Conservation (phyloP, 176 grass and related monocot genomes). For the Musa schizocarpa region DNA sequence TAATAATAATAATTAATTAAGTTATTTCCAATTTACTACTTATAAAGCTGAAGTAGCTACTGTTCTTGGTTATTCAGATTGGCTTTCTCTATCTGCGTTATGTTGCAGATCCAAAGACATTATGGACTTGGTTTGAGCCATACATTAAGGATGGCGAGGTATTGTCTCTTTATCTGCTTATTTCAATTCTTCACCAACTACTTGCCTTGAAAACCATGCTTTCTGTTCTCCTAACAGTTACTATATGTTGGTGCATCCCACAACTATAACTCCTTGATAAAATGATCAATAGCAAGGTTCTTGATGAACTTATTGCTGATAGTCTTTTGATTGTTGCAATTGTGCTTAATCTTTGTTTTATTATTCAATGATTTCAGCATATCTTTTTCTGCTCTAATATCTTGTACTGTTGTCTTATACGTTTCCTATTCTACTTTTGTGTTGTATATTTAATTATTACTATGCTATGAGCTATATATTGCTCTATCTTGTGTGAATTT, state of each 20-base stretch:
- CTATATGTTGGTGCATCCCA: not conserved
- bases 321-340: not conserved
- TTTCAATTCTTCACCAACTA: conserved; percentile 10
- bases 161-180: not conserved
- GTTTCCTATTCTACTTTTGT: not conserved
- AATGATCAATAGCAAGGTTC: no score
- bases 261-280: not conserved
- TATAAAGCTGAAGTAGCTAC: not conserved
- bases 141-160: conserved; percentile 96
- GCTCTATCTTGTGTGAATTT: not conserved
- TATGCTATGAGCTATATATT: not conserved
- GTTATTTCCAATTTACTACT: not conserved
- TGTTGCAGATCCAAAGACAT: conserved; percentile 74
- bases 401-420: not conserved
- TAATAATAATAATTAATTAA: no score
- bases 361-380: not conserved
- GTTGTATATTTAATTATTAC: not conserved
- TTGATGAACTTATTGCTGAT: not conserved
- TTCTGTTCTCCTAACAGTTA: not conserved
- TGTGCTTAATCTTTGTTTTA: not conserved
- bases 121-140: conserved; percentile 91
- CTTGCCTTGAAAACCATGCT: not conserved
- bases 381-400: not conserved
- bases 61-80: conserved; percentile 33
- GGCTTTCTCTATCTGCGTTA: conserved; percentile 91